phyloP scores from a whole-genome alignment of 192 early-diverging fungal species.

The Entrophospora sp. region DNA sequence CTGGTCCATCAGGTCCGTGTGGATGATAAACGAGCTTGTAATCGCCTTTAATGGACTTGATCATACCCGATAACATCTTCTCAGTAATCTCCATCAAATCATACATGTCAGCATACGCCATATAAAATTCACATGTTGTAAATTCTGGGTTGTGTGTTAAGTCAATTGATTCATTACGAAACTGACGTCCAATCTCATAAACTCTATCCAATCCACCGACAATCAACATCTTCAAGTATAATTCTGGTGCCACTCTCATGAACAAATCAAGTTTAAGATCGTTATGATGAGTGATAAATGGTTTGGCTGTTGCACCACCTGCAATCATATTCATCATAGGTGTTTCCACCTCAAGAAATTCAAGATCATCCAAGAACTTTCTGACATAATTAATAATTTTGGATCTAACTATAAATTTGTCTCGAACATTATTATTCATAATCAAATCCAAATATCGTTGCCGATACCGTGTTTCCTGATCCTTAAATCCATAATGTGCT shows the following conservation, averaged over 20 bases:
- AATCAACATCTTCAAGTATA: conserved; percentile 96
- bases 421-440: conserved; percentile 93
- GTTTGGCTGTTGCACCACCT: conserved; percentile 97
- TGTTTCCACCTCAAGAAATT: conserved; percentile 95
- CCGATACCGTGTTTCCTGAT: conserved; percentile 95
- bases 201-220: conserved; percentile 98
- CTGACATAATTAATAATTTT: conserved; percentile 96
- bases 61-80: conserved; percentile 69
- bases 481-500: conserved; percentile 90
- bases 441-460: conserved; percentile 98
- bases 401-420: conserved; percentile 88
- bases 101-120: conserved; percentile 98
- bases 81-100: conserved; percentile 98
- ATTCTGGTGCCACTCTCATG: conserved; percentile 97
- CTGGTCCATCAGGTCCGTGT: conserved; percentile 68
- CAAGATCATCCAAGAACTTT: conserved; percentile 85
- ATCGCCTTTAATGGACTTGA: conserved; percentile 81
- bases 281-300: conserved; percentile 99
- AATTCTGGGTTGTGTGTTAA: conserved; percentile 99
- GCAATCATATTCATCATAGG: conserved; percentile 99
- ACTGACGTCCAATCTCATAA: conserved; percentile 98
- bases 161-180: conserved; percentile 98
- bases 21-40: conserved; percentile 96
- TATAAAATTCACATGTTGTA: conserved; percentile 99
- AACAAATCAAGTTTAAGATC: conserved; percentile 97